phyloP scores from a whole-genome alignment of 2,329 filamentous ascomycete species.

The Aureobasidium sp. region DNA sequence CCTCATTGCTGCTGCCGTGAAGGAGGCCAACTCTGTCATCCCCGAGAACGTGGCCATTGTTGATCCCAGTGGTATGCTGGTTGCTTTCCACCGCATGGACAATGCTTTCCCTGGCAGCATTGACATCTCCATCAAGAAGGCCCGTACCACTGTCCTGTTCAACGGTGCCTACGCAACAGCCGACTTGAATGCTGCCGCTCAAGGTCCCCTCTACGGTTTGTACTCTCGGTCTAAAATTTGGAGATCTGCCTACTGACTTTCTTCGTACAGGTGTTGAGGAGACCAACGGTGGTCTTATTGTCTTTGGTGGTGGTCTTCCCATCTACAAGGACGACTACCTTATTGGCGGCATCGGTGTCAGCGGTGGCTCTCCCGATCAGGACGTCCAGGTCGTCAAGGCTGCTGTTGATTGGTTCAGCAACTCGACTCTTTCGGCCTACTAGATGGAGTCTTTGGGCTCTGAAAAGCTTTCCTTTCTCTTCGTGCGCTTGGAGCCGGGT shows the following conservation, averaged over 20 bases:
- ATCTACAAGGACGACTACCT: slow-evolving; percentile 31
- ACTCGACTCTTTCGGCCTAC: neutral
- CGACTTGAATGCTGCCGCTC: slow-evolving; percentile 29
- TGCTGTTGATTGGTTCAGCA: slow-evolving; percentile 17
- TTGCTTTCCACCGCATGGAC: slow-evolving; percentile 36
- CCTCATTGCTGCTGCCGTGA: slow-evolving; percentile 30
- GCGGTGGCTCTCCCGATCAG: slow-evolving; percentile 33
- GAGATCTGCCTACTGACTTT: no score
- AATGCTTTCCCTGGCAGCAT: slow-evolving; percentile 32
- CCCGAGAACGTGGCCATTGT: slow-evolving; percentile 34
- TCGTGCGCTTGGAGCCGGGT: neutral
- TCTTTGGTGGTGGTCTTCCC: slow-evolving; percentile 33
- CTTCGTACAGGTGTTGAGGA: slow-evolving; percentile 30
- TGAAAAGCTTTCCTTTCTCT: neutral
- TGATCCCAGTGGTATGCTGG: slow-evolving; percentile 31
- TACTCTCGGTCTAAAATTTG: neutral
- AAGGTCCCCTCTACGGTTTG: slow-evolving; percentile 22
- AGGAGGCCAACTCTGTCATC: slow-evolving; percentile 24
- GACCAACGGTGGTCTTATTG: slow-evolving; percentile 33
- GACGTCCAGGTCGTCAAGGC: slow-evolving; percentile 28
- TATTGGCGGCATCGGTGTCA: slow-evolving; percentile 33
- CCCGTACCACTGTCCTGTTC: slow-evolving; percentile 33
- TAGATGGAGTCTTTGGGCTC: neutral
- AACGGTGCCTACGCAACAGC: slow-evolving; percentile 30
- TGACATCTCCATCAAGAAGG: slow-evolving; percentile 35